A percentile compares a stretch with the other conserved stretches of the same genome.
Conservation (phyloP, 352 stramenopile species). For the Globisporangium takayamanum region DNA sequence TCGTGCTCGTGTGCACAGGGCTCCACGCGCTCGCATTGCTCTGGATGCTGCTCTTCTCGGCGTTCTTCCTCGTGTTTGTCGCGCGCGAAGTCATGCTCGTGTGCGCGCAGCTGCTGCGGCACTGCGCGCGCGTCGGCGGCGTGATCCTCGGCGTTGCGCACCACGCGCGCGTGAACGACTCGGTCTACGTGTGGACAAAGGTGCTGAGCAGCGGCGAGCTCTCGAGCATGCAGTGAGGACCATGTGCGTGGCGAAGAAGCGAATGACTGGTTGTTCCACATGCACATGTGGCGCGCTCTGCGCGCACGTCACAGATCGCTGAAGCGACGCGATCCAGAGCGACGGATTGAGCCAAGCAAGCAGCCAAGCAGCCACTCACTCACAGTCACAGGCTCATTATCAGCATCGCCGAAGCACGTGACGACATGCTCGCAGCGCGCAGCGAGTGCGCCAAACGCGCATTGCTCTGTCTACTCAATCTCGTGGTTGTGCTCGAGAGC, state of each 20-base stretch:
- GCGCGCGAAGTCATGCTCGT: slow-evolving; percentile 2
- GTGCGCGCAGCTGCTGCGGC: slow-evolving; percentile 1
- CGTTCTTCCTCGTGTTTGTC: slow-evolving; percentile 9
- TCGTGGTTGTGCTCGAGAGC: slow-evolving; percentile 9
- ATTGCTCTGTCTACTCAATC: slow-evolving; percentile 9
- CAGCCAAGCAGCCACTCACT: neutral
- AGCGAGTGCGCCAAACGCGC: neutral
- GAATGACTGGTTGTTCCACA: too few species aligned
- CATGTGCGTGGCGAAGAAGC: neutral
- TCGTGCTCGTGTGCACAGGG: slow-evolving; percentile 3
- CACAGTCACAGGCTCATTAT: too few species aligned
- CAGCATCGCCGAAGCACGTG: neutral
- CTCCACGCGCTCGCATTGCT: slow-evolving; percentile 1
- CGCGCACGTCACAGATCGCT: too few species aligned
- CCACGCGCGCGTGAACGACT: slow-evolving; percentile 5
- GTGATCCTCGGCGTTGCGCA: neutral
- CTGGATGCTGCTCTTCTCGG: slow-evolving; percentile 3
- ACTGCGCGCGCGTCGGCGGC: neutral
- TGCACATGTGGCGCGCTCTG: too few species aligned
- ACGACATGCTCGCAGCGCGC: neutral
- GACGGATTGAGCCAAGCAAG: neutral
- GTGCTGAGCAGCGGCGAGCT: slow-evolving; percentile 12
- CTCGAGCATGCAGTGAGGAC: slow-evolving; percentile 5
- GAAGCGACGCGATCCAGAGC: too few species aligned
- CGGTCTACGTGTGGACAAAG: slow-evolving; percentile 6